Evolutionary conservation across 1,284 basidiomycete species (phyloP).

Genomic region (Cutaneotrichosporon cutaneum): DNA sequence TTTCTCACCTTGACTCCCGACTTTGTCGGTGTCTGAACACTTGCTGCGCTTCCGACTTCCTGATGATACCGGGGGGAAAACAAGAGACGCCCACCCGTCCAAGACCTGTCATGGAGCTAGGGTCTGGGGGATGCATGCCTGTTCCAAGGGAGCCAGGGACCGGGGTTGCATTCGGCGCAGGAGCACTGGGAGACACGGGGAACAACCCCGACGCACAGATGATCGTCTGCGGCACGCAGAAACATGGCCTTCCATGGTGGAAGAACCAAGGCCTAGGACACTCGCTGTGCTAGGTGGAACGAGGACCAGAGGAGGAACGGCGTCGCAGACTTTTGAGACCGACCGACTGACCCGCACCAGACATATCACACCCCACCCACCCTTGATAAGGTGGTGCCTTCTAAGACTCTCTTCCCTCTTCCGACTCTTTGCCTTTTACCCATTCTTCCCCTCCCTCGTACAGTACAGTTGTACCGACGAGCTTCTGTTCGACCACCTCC

Average conservation of each 20-base stretch:
- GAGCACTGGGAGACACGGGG: not conserved
- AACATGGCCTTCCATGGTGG: not conserved
- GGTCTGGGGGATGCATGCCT: conserved; percentile 2
- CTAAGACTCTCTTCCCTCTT: conserved; percentile 3
- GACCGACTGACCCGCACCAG: not conserved
- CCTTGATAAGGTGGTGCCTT: not conserved
- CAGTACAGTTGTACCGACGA: too few species aligned
- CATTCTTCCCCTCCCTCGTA: too few species aligned
- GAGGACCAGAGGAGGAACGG: not conserved
- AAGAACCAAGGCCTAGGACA: not conserved
- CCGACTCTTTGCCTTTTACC: not conserved
- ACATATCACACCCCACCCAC: not conserved
- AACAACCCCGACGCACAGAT: not conserved
- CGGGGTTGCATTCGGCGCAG: conserved; percentile 2
- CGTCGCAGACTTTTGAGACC: not conserved
- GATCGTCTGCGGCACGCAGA: conserved; percentile 4
- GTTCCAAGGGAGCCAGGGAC: conserved; percentile 1
- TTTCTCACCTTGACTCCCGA: not conserved
- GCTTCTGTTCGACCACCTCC: not conserved
- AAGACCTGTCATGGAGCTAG: not conserved
- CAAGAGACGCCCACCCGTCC: not conserved
- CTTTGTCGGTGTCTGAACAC: not conserved
- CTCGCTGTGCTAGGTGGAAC: not conserved
- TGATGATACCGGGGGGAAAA: not conserved
- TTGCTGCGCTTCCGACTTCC: not conserved